Evolutionary conservation across 768 basidiomycete genomes (phyloP), one percentile per base, ranked within the genome.

Genomic region (Boletus rubroflammeus): DNA sequence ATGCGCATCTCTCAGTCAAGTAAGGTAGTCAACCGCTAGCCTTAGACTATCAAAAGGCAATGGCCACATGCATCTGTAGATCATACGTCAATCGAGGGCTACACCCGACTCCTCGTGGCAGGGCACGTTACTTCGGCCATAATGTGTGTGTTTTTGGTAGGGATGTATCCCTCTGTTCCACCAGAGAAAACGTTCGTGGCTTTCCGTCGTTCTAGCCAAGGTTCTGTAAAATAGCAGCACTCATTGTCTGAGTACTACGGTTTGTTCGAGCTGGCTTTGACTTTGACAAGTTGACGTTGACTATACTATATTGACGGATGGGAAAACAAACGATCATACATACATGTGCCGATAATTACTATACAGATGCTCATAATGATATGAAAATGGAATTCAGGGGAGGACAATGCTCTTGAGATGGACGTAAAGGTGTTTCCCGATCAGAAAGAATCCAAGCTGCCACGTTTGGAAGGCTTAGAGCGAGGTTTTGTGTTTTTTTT

Each of bases 381-480:
- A 53, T 31, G 36, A 23, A 47, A 21, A 5, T 15, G 29, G 11
- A 36, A 28, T n/a, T n/a, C n/a, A 14, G 21, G 45, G 28, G 39
- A 39, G 4, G 14, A 2, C 15, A 14, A 31, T 26, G 49, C 23
- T 19, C 36, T 21, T 35, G 25, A 28, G 5, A 28, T 21, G 28
- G 49, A 29, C 5, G 3, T 23, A 23, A 13, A 44, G 10, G 15
- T n/a, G 28, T 9, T 15, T 29, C n/a, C 3, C 21, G 6, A 49
- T 50, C 41, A 67, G 53, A 63, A 63, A 41, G 54, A 35, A 25
- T 36, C 41, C 29, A 51, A 14, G 36, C 21, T 55, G 41, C 48
- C 51, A 6, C 42, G 60, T 38, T 53, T 50, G 38, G 53, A 49
- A 31, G 38, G 28, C 54, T 53, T 59, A 8, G 51, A 31, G 17